Conservation (phyloP, 1,139 yeast species). For the Pichia inconspicua region DNA sequence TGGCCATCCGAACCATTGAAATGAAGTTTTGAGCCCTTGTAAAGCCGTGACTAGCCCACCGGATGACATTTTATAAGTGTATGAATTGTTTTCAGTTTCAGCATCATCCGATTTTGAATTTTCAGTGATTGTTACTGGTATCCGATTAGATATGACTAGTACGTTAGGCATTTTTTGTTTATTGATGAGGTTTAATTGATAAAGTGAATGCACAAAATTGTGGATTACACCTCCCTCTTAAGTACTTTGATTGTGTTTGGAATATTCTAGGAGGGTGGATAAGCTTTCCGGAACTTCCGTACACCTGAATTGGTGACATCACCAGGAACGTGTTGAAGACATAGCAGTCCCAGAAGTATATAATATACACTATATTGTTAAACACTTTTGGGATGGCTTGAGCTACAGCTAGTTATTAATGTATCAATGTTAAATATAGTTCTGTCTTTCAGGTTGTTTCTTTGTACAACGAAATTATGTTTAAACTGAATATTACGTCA, state of each 20-base stretch:
- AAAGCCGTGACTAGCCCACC: conserved; percentile 97
- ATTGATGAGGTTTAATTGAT: not conserved
- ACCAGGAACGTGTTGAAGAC: too few species aligned
- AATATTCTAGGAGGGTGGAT: not conserved
- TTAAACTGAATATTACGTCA: not conserved
- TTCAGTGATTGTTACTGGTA: conserved; percentile 77
- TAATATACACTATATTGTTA: too few species aligned
- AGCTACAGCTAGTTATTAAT: too few species aligned
- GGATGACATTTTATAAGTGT: conserved; percentile 76
- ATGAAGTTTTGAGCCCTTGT: conserved; percentile 83
- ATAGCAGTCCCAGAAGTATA: too few species aligned
- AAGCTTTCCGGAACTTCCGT: not conserved
- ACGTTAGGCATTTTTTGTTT: conserved; percentile 40
- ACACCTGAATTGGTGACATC: not conserved
- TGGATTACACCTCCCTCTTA: not conserved
- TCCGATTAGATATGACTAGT: conserved; percentile 85
- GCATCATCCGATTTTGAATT: not conserved
- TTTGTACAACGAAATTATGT: too few species aligned
- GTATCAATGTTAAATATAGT: too few species aligned
- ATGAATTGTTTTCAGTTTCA: conserved; percentile 38
- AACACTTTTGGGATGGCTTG: too few species aligned
- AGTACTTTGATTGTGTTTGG: not conserved
- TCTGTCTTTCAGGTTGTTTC: too few species aligned
- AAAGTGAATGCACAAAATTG: too few species aligned
- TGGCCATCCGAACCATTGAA: conserved; percentile 99